Base-by-base conservation (phyloP, 441 rosid genomes). In the Eruca vesicaria region DNA sequence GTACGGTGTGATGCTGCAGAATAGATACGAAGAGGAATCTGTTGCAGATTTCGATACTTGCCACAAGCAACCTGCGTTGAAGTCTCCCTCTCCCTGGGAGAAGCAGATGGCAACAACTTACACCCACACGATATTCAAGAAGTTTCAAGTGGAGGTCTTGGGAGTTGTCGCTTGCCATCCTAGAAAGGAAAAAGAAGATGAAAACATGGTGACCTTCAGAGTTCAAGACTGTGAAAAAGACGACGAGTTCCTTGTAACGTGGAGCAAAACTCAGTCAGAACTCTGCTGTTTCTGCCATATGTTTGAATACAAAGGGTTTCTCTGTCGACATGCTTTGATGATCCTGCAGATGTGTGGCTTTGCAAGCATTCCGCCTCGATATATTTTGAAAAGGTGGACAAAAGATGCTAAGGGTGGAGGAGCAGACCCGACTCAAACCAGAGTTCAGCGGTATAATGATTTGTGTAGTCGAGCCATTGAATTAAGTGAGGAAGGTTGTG, bases 151-250 rank as follows among this genome's bases (percentile, higher is more conserved):
- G 3, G 91, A 87, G 81, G 89, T 87, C 57, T 80, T 90, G 67
- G 93, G 95, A 19, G 96, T 87, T 28, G 96, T 88, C 56, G 97
- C 92, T 45, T 90, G 97, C 79, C 97, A 90, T 83, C 97, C 96
- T 69, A 88, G 83, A 78, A 87, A 82, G 80, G 92, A 85, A 43
- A 78, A 80, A 75, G 96, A 83, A 85, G 86, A 92, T 76, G 94
- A 82, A 41, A 74, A 79, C 11, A 80, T 76, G 45, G 82, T 59
- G 8, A 89, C 85, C 3, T 92, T 87, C 79, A 80, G 82, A 71
- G 90, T 92, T 78, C 93, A 90, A 77, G 97, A 92, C 83, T 87
- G 89, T 59, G 96, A 90, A 77, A 90, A 90, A 68, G 74, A 85
- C 28, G 89, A 88, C 18, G 72, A 84, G n/a, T 87, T 82, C 71